Evolutionary conservation across 2,329 filamentous ascomycete genomes (phyloP).

Genomic region (Metarhizium album): DNA sequence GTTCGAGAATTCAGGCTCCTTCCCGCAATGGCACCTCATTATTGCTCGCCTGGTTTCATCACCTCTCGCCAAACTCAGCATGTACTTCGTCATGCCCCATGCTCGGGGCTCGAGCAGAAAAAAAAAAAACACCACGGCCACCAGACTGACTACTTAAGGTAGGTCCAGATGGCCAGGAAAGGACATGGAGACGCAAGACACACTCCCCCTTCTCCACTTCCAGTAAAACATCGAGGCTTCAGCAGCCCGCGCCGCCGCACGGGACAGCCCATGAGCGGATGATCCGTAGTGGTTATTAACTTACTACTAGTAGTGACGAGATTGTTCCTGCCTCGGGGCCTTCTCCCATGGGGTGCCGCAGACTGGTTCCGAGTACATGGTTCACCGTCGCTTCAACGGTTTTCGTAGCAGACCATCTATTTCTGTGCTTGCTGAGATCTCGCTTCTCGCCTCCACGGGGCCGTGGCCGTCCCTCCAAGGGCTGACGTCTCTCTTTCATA

Average conservation of each 20-base stretch:
- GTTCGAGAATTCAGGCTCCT: background rate
- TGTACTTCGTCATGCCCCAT: too few species aligned
- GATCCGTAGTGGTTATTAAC: background rate
- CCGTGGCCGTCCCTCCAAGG: background rate
- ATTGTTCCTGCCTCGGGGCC: background rate
- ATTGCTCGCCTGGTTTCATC: background rate
- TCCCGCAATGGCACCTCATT: background rate
- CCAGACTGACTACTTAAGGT: too few species aligned
- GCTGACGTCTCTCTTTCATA: constrained; percentile 4
- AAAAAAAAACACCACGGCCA: too few species aligned
- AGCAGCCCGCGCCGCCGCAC: constrained; percentile 5
- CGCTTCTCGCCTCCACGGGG: background rate
- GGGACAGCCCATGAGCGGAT: constrained; percentile 6
- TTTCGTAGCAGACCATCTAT: background rate
- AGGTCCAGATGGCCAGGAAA: background rate
- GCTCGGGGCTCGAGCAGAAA: too few species aligned
- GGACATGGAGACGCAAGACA: background rate
- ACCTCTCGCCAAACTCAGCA: background rate
- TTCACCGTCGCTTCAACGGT: background rate
- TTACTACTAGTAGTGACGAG: too few species aligned
- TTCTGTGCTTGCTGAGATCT: background rate
- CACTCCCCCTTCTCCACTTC: background rate
- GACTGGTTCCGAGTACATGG: background rate
- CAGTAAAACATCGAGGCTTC: background rate
- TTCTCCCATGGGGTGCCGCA: background rate